Evolutionary conservation across 192 early-diverging fungal species (phyloP), one percentile per base, ranked within the genome.

Genomic region (Backusella circina): DNA sequence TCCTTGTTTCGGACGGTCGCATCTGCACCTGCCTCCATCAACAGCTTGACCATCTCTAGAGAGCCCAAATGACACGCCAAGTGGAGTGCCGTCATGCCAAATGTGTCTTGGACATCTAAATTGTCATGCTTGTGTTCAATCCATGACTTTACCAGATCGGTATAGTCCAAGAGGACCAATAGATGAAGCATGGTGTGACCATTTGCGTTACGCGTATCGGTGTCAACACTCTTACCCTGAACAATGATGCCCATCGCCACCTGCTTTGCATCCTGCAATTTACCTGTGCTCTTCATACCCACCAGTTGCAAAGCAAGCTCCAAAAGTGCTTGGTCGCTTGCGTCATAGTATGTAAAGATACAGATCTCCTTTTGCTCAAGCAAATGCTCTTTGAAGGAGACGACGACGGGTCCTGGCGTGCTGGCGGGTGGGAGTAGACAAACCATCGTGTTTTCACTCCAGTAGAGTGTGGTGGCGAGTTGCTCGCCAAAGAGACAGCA

Each of bases 241-340:
- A 85, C 85, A 70, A 91, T 88, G 72, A 91, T 91, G 5, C 84
- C 82, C 88, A 92, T 85, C 15, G 93, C 93, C 67, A 93, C 88
- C 44, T 91, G 83, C 21, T 92, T 82, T 10, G 93, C 91, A 79
- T 92, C 89, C 54, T 93, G 92, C 39, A 95, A 69, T 75, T 90
- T 90, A n/a, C 91, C 94, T 1, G 89, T 91, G 85, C 94, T 91
- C 76, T 92, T 86, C 72, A 98, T 75, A 21, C 97, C 97, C 0
- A 96, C 90, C 0, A 96, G 91, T 65, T 95, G 95, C 66, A 98
- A 83, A 3, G 95, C 93, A 26, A 98, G 87, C 75, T 97, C 96
- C 81, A 96, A 90, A 71, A 98, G 79, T n/a, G 93, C 93, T 47
- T 92, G 88, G 80, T 98, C 97, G 26, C 93, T 87, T 76, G 97